Evolutionary conservation across 2,329 filamentous ascomycete genomes (phyloP).

Genomic region (Stagonosporopsis chrysanthemi): DNA sequence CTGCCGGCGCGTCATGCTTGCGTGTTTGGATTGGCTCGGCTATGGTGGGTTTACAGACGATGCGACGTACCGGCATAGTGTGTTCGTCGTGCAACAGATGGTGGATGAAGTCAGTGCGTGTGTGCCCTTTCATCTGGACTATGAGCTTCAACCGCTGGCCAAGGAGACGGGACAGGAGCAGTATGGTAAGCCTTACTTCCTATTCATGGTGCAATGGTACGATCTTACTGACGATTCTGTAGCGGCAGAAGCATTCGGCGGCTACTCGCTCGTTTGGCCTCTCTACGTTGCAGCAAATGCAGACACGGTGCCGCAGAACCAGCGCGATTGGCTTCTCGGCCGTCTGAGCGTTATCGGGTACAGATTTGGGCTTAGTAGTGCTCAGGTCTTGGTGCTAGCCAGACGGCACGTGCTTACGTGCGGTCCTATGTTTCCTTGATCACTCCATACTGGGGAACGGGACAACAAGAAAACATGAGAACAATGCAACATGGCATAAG

Average conservation of each 20-base stretch:
- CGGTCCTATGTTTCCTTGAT: slow-evolving; percentile 46
- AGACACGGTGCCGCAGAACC: slow-evolving; percentile 45
- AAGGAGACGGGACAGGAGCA: slow-evolving; percentile 45
- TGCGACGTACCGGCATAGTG: slow-evolving; percentile 26
- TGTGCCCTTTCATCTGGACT: slow-evolving; percentile 51
- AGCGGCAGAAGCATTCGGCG: slow-evolving; percentile 51
- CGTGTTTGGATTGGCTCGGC: slow-evolving; percentile 42
- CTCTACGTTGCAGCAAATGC: slow-evolving; percentile 50
- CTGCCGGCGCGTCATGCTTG: slow-evolving; percentile 50
- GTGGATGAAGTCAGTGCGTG: slow-evolving; percentile 51
- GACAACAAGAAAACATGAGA: neutral
- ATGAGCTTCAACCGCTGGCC: slow-evolving; percentile 47
- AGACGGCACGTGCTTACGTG: slow-evolving; percentile 47
- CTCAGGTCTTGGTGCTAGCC: slow-evolving; percentile 47
- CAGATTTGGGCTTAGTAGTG: slow-evolving; percentile 47
- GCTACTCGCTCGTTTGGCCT: slow-evolving; percentile 52
- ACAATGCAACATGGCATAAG: neutral
- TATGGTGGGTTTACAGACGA: slow-evolving; percentile 22
- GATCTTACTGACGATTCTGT: slow-evolving; percentile 19
- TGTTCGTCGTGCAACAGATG: slow-evolving; percentile 47
- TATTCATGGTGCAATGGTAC: neutral
- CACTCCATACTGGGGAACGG: neutral
- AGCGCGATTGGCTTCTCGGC: slow-evolving; percentile 48
- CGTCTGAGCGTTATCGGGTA: slow-evolving; percentile 48
- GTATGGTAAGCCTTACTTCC: slow-evolving; percentile 35